A percentile compares a stretch with the other conserved stretches of the same genome.
Conservation (phyloP, 768 basidiomycete genomes). For the Collybiopsis luxurians region DNA sequence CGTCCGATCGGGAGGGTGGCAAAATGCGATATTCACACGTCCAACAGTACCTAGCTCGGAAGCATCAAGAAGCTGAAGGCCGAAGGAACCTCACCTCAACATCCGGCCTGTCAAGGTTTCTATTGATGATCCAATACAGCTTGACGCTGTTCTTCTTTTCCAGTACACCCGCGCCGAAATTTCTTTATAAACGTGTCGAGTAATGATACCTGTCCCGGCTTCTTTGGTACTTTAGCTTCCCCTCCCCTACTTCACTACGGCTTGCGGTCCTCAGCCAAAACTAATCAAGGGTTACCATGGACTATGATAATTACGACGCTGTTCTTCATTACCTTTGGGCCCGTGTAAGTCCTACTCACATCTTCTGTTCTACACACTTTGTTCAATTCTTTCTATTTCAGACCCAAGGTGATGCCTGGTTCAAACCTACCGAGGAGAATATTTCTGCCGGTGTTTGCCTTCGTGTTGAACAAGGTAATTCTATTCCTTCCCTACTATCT, state of each 20-base stretch:
- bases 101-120: conserved; percentile 1
- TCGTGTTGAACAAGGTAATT: conserved; percentile 53
- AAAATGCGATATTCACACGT: not conserved
- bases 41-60: not conserved
- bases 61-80: not conserved
- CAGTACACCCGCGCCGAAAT: not conserved
- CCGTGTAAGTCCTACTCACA: conserved; percentile 41
- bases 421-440: conserved; percentile 82
- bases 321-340: conserved; percentile 78
- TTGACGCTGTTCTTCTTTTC: not conserved
- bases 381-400: conserved; percentile 19
- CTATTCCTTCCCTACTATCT: not conserved
- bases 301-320: conserved; percentile 81
- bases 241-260: not conserved
- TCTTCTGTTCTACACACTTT: conserved; percentile 4
- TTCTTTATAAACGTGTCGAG: not conserved
- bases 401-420: conserved; percentile 85
- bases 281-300: conserved; percentile 40
- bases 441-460: conserved; percentile 77
- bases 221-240: conserved; percentile 10
- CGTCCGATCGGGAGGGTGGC: conserved; percentile 4
- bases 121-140: not conserved
- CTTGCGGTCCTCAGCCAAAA: conserved; percentile 8
- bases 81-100: conserved; percentile 6
- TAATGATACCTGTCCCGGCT: not conserved